Base-by-base conservation (phyloP, 2,329 filamentous ascomycete genomes). In the Diaporthe ampelina region DNA sequence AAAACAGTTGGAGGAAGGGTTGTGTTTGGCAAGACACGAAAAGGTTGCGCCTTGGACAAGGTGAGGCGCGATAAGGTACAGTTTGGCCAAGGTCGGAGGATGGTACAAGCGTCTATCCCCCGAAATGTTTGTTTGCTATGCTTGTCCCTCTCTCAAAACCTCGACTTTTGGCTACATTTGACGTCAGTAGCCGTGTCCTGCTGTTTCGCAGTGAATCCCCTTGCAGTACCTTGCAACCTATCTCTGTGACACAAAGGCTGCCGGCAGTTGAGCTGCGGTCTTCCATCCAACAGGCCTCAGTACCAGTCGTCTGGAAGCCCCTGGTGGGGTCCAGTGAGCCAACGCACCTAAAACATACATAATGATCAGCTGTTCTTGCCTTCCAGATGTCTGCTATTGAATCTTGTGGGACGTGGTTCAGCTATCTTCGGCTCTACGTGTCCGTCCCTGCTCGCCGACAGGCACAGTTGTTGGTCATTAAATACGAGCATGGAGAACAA, bases 201-300 rank as follows among this genome's bases (percentile, higher is more conserved):
- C 68, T 73, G 74, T 75, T 74, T 75, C 72, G 74, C 74, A 75
- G 58, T 71, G 74, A 74, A 56, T 57, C 70, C 63, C 32, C 59
- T 75, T 56, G 73, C 57, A 71, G 65, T 69, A 73, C 52, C 54
- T 57, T 29, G 24, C 32, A 50, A 57, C 43, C 35, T 59, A 19
- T 15, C 52, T 57, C 21, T 29, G 74, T 75, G 58, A 48, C 72
- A 75, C 74, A 68, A 74, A 72, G 67, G 67, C 72, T 68, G 67
- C 67, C 59, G 74, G 74, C 74, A 75, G 74, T 74, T 69, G 59
- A 75, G 58, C 67, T 75, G 72, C 72, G 65, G 72, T 37, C 29
- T 40, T 19, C 52, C 56, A 32, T 40, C 72, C 50, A 74, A 71
- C 52, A 32, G 37, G 72, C 52, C 40, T 58, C 35, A 61, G 73